These are phyloP conservation scores for Chimonanthus salicifolius DNA, from an alignment of 164 flowering plant genomes.

Conservation along the genomic window DNA sequence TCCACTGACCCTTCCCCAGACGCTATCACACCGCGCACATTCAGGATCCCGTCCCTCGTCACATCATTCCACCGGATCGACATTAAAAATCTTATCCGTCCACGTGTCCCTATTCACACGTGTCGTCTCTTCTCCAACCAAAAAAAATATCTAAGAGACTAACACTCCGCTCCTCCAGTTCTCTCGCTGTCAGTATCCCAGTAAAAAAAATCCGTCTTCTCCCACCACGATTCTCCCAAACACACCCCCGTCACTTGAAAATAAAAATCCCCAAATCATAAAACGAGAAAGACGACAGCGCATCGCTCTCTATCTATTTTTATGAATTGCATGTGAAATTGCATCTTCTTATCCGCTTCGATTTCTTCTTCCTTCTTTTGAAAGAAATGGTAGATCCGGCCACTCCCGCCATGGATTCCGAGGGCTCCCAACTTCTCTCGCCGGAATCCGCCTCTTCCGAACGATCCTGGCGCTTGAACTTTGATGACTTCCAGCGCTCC, in stretches of 20 bases:
- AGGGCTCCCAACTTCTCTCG: constrained; percentile 36
- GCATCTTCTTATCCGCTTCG: background rate
- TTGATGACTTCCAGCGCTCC: constrained; percentile 54
- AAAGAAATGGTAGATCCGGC: constrained; percentile 33
- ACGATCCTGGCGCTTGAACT: constrained; percentile 77
- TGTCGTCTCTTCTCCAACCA: background rate
- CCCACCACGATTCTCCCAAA: background rate
- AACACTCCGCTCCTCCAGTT: no score
- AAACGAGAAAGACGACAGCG: background rate
- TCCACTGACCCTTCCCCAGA: no score
- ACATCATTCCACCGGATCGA: no score
- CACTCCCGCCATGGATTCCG: constrained; percentile 15
- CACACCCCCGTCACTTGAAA: no score
- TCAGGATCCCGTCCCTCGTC: no score
- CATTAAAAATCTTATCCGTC: no score
- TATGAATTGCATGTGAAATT: background rate
- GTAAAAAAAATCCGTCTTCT: background rate
- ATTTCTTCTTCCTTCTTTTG: background rate
- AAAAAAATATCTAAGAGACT: background rate
- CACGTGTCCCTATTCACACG: no score
- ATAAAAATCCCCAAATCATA: background rate
- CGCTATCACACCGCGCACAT: no score
- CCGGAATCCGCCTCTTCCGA: constrained; percentile 29
- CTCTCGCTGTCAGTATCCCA: background rate
- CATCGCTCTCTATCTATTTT: background rate